Evolutionary conservation across 75 land plant species (phyloP).

Genomic region (Picea glauca): DNA sequence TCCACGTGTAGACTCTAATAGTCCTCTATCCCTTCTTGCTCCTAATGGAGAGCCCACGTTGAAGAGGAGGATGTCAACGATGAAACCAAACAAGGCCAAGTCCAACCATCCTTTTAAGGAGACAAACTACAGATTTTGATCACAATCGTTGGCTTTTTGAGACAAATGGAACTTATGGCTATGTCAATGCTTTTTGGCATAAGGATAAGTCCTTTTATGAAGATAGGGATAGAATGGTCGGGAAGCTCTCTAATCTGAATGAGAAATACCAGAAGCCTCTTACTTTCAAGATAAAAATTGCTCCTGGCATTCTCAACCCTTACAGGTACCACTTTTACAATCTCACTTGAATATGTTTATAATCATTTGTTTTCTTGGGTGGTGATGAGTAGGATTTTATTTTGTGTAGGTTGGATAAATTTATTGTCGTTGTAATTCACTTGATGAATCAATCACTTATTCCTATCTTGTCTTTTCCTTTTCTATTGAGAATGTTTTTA

Average conservation of each 20-base stretch:
- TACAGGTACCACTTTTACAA: slow-evolving; percentile 55
- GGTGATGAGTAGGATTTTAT: neutral
- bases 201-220: slow-evolving; percentile 40
- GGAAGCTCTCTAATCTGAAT: slow-evolving; percentile 38
- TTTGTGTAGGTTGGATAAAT: neutral
- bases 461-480: neutral
- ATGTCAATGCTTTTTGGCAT: slow-evolving; percentile 94
- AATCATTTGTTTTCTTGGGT: neutral
- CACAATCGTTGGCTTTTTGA: slow-evolving; percentile 88
- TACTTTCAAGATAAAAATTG: slow-evolving; percentile 67
- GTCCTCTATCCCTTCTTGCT: too few relatives aligned
- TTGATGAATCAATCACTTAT: neutral
- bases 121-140: slow-evolving; percentile 48
- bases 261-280: slow-evolving; percentile 77
- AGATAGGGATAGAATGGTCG: slow-evolving; percentile 15
- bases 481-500: neutral
- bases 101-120: too few relatives aligned
- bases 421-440: neutral
- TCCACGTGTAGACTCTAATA: too few relatives aligned
- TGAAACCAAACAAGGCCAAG: too few relatives aligned
- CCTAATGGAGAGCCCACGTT: too few relatives aligned
- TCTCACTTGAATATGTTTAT: neutral
- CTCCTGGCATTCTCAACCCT: slow-evolving; percentile 82
- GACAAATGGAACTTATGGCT: slow-evolving; percentile 95
- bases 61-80: too few relatives aligned